Evolutionary conservation across 495 filamentous ascomycete genomes (phyloP).

Genomic region (Penicillium steckii): DNA sequence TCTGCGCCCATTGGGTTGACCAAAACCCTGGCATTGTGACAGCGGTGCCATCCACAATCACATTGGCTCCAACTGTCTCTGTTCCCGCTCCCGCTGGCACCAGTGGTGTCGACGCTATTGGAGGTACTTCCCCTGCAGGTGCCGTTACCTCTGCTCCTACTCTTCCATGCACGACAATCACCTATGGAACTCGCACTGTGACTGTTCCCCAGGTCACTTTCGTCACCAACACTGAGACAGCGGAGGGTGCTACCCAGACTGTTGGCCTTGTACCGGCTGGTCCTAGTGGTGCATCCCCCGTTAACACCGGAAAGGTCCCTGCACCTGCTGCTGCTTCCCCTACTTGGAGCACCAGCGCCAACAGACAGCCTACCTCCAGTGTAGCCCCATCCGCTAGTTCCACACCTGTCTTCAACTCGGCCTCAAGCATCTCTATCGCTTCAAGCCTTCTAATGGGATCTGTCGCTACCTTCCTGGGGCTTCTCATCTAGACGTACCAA

Average conservation of each 20-base stretch:
- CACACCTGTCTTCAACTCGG: conserved; percentile 21
- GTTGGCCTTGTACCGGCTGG: conserved; percentile 28
- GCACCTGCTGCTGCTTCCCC: conserved; percentile 15
- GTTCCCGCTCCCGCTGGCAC: conserved; percentile 11
- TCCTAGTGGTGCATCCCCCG: conserved; percentile 18
- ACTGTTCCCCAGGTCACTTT: conserved; percentile 76
- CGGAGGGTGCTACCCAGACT: conserved; percentile 46
- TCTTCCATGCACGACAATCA: conserved; percentile 61
- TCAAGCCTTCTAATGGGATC: conserved; percentile 19
- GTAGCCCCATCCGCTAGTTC: conserved; percentile 2
- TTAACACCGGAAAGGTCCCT: conserved; percentile 24
- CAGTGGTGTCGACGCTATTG: conserved; percentile 1
- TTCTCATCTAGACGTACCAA: conserved; percentile 16
- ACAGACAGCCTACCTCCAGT: conserved; percentile 12
- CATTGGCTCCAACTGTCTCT: conserved; percentile 45
- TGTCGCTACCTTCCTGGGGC: conserved; percentile 16
- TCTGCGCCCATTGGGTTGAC: conserved; percentile 75
- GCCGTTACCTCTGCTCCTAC: conserved; percentile 32
- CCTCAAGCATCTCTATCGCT: conserved; percentile 14
- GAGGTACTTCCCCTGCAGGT: conserved; percentile 14
- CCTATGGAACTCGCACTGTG: conserved; percentile 59
- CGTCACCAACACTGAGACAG: conserved; percentile 54
- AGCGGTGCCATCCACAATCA: conserved; percentile 60
- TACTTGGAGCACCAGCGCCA: conserved; percentile 1
- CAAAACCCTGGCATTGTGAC: conserved; percentile 85